phyloP scores from a whole-genome alignment of 208 protist species.

The Ichthyophonus hoferi region DNA sequence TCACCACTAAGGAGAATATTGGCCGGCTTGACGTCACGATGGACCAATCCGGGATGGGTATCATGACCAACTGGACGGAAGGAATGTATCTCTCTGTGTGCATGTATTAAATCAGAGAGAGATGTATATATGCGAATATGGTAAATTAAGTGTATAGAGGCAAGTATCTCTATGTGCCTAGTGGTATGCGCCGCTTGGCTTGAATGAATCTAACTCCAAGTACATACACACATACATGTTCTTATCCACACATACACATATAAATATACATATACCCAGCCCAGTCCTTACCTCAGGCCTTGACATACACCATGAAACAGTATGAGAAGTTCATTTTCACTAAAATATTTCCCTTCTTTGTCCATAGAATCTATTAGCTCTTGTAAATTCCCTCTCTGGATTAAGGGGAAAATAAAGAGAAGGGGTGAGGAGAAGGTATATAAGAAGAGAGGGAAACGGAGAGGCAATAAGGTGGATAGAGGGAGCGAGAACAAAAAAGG shows the following conservation, averaged over 20 bases:
- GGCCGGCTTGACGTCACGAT: constrained; percentile 54
- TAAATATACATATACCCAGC: background rate
- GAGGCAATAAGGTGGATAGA: too few relatives aligned
- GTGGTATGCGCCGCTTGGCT: too few relatives aligned
- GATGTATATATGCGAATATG: too few relatives aligned
- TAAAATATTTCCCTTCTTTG: background rate
- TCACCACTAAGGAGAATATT: constrained; percentile 49
- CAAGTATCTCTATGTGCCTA: too few relatives aligned
- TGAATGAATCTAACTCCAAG: background rate
- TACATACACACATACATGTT: background rate
- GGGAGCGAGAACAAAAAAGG: too few relatives aligned
- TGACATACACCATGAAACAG: background rate
- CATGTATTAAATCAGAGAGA: too few relatives aligned
- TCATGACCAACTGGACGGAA: background rate
- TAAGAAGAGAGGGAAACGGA: too few relatives aligned
- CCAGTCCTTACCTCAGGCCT: background rate
- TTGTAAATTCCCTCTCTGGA: constrained; percentile 13
- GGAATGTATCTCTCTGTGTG: background rate
- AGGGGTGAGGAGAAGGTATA: too few relatives aligned
- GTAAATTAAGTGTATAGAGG: too few relatives aligned
- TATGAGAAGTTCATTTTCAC: background rate
- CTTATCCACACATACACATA: background rate
- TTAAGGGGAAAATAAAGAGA: too few relatives aligned
- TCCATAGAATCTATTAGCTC: background rate
- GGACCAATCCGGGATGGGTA: constrained; percentile 13